Evolutionary conservation across 1,284 basidiomycete species (phyloP).

Genomic region (Kwoniella shivajii): DNA sequence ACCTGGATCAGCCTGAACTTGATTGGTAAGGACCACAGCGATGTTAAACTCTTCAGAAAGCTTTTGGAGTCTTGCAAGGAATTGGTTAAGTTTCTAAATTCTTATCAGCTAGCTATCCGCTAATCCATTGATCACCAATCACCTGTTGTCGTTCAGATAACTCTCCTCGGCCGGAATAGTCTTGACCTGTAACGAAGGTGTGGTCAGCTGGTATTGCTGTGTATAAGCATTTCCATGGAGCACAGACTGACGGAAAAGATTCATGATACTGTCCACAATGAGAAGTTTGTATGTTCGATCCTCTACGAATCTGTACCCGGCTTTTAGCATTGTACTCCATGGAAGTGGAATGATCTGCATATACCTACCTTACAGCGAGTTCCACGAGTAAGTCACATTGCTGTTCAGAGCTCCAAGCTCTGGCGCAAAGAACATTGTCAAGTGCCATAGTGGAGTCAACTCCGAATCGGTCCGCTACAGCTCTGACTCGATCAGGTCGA

Average conservation of each 20-base stretch:
- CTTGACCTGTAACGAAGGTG: conserved; percentile 58
- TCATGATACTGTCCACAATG: conserved; percentile 86
- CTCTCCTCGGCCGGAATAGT: conserved; percentile 88
- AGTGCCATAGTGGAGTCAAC: conserved; percentile 83
- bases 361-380: conserved; percentile 47
- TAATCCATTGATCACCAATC: background rate
- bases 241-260: conserved; percentile 69
- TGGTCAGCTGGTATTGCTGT: conserved; percentile 3
- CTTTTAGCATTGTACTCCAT: background rate
- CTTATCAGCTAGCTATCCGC: background rate
- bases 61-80: conserved; percentile 86
- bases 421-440: conserved; percentile 58
- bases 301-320: conserved; percentile 51
- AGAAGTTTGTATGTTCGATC: conserved; percentile 54
- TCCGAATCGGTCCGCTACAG: conserved; percentile 87
- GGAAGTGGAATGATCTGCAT: background rate
- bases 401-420: conserved; percentile 52
- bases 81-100: conserved; percentile 62
- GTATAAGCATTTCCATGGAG: background rate
- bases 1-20: conserved; percentile 85
- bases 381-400: conserved; percentile 52
- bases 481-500: conserved; percentile 82
- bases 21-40: conserved; percentile 84
- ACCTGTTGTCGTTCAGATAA: conserved; percentile 84
- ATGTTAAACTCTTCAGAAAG: conserved; percentile 85